Base-by-base conservation (phyloP, 2,329 filamentous ascomycete genomes). In the Colletotrichum nymphaeae region DNA sequence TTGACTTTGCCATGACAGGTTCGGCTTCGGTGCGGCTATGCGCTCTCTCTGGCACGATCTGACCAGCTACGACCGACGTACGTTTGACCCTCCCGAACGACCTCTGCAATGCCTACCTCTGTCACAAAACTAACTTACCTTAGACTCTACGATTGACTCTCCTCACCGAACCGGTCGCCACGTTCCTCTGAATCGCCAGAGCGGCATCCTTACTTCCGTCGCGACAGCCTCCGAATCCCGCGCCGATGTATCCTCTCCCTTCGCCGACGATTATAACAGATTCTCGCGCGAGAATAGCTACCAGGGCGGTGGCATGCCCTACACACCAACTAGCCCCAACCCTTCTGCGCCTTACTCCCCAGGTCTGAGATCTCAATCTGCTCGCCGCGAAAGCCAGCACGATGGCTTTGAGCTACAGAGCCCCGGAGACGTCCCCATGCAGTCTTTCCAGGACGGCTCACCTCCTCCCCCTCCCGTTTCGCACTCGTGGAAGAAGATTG, bases 31-130 rank as follows among this genome's bases (percentile, higher is more conserved):
- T 78, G 89, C 89, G 78, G 91, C 93, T 84, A 93, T 97, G 84
- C 93, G 93, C 84, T 94, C 93, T 75, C 96, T 99, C 86, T 99
- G 97, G 97, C 97, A 98, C 88, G 91, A 93, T 78, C 97, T 93
- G 90, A 93, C 91, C 84, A 93, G 90, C 78, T 87, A 93, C 86
- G 91, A 93, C 82, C 85, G 91, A 84, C 91, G 91, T 93, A 85
- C 81, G 90, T 74, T 72, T 42, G 55, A 0, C 8, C 19, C 42
- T 8, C 42, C 19, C 42, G 58, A 59, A 63, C 64, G 35, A 63
- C 35, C 58, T 42, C 70, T 30, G 62, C 67, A 59, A 24, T 22
- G 22, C 65, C 35, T 28, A 28, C 9, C 9, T 5, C 3, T 55
- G 16, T 35, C 3, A 55, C 30, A 82, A 66, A 55, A 67, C 72